These are phyloP conservation scores for Rugiboletus extremiorientalis DNA, from an alignment of 1,284 basidiomycete genomes.

Conservation along the genomic window DNA sequence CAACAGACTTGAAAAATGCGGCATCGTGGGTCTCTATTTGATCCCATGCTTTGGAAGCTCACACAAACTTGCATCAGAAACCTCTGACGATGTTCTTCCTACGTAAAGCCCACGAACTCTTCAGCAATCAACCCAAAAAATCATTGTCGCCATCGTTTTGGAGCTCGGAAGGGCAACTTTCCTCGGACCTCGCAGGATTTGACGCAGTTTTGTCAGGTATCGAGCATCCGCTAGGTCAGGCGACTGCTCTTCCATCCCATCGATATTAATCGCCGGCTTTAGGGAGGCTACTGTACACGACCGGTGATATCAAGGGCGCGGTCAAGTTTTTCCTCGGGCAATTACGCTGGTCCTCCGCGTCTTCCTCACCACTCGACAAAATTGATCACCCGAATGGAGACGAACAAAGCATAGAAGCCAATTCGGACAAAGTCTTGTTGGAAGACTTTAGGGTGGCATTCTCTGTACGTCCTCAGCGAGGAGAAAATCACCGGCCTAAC, in stretches of 20 bases:
- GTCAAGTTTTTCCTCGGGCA: conserved; percentile 66
- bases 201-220: conserved; percentile 68
- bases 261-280: conserved; percentile 1
- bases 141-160: conserved; percentile 74
- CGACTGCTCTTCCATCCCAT: neutral
- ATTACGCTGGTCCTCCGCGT: conserved; percentile 36
- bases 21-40: conserved; percentile 55
- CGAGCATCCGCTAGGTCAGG: conserved; percentile 70
- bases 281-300: conserved; percentile 78
- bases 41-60: neutral
- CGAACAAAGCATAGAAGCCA: conserved; percentile 25
- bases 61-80: conserved; percentile 51
- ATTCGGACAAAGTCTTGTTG: conserved; percentile 61
- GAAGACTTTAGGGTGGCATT: conserved; percentile 81
- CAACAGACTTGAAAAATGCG: conserved; percentile 72
- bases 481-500: conserved; percentile 2
- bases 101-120: conserved; percentile 63
- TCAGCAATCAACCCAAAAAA: conserved; percentile 49
- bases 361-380: conserved; percentile 16
- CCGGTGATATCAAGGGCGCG: conserved; percentile 69
- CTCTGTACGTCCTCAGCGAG: conserved; percentile 45
- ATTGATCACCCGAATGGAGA: conserved; percentile 22
- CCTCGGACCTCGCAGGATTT: conserved; percentile 45
- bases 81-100: conserved; percentile 79
- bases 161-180: conserved; percentile 58